phyloP scores from a whole-genome alignment of 2,329 filamentous ascomycete species.

The Verticillium longisporum region DNA sequence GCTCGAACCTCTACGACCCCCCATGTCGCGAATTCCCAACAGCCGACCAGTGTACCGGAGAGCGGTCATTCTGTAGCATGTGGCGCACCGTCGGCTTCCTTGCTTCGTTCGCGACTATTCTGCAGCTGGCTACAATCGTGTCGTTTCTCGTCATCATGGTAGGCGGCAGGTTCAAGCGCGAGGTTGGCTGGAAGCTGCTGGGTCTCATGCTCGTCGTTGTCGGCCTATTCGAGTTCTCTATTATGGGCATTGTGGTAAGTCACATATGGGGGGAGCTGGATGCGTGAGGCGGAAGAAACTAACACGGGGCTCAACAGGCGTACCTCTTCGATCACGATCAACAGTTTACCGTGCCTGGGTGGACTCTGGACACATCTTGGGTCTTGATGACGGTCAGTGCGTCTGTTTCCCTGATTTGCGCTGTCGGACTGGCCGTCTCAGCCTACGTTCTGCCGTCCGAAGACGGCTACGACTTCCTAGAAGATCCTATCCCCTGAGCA shows the following conservation, averaged over 20 bases:
- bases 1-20: conserved; percentile 60
- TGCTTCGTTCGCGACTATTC: conserved; percentile 75
- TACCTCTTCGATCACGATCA: conserved; percentile 79
- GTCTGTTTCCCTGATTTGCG: conserved; percentile 43
- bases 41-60: conserved; percentile 57
- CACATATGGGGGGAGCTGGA: not conserved
- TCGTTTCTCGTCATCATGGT: conserved; percentile 70
- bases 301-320: conserved; percentile 42
- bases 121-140: conserved; percentile 75
- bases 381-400: conserved; percentile 58
- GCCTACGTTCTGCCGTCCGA: conserved; percentile 69
- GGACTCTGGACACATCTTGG: conserved; percentile 75
- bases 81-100: conserved; percentile 87
- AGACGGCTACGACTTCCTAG: conserved; percentile 72
- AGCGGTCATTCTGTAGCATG: conserved; percentile 79
- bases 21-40: conserved; percentile 60
- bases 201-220: conserved; percentile 58
- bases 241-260: conserved; percentile 78
- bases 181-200: conserved; percentile 76
- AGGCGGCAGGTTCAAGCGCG: conserved; percentile 73
- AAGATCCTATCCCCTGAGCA: conserved; percentile 27
- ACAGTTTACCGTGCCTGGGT: conserved; percentile 73
- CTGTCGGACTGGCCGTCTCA: conserved; percentile 55
- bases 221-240: conserved; percentile 63
- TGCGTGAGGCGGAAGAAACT: not conserved